A percentile compares a stretch with the other conserved stretches of the same genome.
Evolutionary conservation across 148 eudicot species (phyloP).

Genomic region (Rheum nobile): DNA sequence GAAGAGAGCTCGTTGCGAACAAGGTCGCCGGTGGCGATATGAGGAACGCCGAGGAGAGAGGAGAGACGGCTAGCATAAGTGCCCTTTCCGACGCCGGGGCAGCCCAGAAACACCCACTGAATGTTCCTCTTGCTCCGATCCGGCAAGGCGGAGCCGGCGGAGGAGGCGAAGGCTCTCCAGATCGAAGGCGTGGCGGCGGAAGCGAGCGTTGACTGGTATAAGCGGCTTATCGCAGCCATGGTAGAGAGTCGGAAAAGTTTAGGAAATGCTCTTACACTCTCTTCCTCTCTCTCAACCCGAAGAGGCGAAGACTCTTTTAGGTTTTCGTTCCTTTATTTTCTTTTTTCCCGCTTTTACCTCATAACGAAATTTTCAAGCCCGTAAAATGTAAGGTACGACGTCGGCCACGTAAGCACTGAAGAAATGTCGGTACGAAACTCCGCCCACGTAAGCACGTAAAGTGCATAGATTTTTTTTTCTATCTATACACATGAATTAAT

Average conservation of each 20-base stretch:
- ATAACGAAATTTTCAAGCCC: background rate
- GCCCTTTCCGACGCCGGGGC: constrained; percentile 96
- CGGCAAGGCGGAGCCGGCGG: constrained; percentile 13
- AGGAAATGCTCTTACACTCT: background rate
- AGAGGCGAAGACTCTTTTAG: background rate
- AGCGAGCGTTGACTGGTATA: constrained; percentile 25
- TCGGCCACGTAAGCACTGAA: too few species aligned
- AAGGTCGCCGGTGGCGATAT: constrained; percentile 96
- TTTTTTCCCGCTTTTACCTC: background rate
- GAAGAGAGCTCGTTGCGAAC: constrained; percentile 79
- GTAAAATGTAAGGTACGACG: too few species aligned
- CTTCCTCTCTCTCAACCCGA: background rate
- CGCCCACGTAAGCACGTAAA: background rate
- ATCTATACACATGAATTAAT: too few species aligned
- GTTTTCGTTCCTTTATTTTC: background rate
- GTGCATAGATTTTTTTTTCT: background rate
- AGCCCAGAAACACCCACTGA: constrained; percentile 92
- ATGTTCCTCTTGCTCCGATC: constrained; percentile 38
- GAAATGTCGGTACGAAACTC: background rate
- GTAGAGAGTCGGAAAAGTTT: constrained; percentile 9
- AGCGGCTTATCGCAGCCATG: constrained; percentile 52
- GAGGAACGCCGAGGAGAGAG: constrained; percentile 71
- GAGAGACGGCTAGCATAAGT: constrained; percentile 85
- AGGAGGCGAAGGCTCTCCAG: constrained; percentile 36
- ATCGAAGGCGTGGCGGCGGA: constrained; percentile 13